A percentile compares a stretch with the other conserved stretches of the same genome.
Conservation (phyloP, 306 rosid genomes). For the Quercus mongolica region DNA sequence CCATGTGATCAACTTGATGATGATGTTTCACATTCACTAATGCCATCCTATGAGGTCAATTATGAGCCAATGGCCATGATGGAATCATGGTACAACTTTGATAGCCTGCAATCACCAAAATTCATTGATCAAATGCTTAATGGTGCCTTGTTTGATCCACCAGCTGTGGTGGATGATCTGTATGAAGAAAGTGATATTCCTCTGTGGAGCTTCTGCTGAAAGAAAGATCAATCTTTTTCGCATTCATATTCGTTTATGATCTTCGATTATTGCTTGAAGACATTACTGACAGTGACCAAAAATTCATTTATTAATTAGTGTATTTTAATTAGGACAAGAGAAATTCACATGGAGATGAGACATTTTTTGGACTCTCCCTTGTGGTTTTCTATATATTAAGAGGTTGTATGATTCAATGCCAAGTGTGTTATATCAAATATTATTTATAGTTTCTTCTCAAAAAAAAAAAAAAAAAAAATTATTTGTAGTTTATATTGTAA, state of each 20-base stretch:
- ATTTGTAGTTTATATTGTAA: slow-evolving; percentile 21
- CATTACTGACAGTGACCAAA: slow-evolving; percentile 49
- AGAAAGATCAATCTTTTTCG: background rate
- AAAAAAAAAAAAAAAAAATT: background rate
- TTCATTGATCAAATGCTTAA: slow-evolving; percentile 62
- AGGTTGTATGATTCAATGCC: slow-evolving; percentile 29
- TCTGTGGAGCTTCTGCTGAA: slow-evolving; percentile 89
- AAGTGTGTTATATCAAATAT: slow-evolving; percentile 28
- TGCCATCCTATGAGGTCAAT: slow-evolving; percentile 28
- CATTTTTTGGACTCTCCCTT: slow-evolving; percentile 38
- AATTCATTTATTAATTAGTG: background rate
- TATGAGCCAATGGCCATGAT: slow-evolving; percentile 39
- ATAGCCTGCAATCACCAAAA: slow-evolving; percentile 46
- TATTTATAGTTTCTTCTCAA: background rate
- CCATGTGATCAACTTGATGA: slow-evolving; percentile 48
- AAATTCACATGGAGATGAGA: slow-evolving; percentile 38
- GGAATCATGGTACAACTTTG: slow-evolving; percentile 67
- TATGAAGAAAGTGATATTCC: slow-evolving; percentile 78
- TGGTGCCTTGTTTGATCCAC: slow-evolving; percentile 57
- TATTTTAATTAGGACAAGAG: slow-evolving; percentile 22
- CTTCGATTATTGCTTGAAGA: slow-evolving; percentile 24
- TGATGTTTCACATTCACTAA: slow-evolving; percentile 36
- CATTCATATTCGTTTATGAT: slow-evolving; percentile 44
- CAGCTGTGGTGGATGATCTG: slow-evolving; percentile 41
- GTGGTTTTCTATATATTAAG: slow-evolving; percentile 32